Evolutionary conservation across 2,329 filamentous ascomycete genomes (phyloP).

Genomic region (Cercospora janseana): DNA sequence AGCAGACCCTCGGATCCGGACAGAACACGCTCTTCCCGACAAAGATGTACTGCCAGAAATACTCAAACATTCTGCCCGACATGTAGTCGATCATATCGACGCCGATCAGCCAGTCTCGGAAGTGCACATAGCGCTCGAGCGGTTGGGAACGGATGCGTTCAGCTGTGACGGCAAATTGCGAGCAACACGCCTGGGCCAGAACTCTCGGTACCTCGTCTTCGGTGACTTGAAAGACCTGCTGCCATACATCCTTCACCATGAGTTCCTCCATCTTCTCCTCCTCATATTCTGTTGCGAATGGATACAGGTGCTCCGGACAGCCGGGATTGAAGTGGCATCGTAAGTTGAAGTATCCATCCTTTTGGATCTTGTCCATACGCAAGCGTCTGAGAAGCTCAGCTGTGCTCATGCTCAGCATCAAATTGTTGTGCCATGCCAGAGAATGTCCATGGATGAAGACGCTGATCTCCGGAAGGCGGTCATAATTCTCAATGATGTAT

Average conservation of each 20-base stretch:
- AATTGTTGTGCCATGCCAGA: constrained; percentile 58
- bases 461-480: constrained; percentile 56
- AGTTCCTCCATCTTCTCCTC: constrained; percentile 45
- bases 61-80: constrained; percentile 62
- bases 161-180: constrained; percentile 60
- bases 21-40: constrained; percentile 52
- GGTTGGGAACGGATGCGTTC: constrained; percentile 57
- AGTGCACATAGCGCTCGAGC: constrained; percentile 54
- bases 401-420: constrained; percentile 46
- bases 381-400: constrained; percentile 47
- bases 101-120: constrained; percentile 59
- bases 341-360: constrained; percentile 50
- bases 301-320: constrained; percentile 56
- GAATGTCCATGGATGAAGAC: constrained; percentile 64
- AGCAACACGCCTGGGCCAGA: constrained; percentile 61
- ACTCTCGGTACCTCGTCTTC: constrained; percentile 48
- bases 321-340: constrained; percentile 56
- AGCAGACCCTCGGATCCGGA: constrained; percentile 56
- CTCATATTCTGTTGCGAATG: constrained; percentile 40
- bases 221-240: constrained; percentile 45
- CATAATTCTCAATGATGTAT: constrained; percentile 62
- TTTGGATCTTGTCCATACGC: constrained; percentile 46
- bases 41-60: constrained; percentile 64
- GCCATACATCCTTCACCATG: constrained; percentile 46
- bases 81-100: constrained; percentile 56